Conservation (phyloP, 1,284 basidiomycete species). For the Porogramme epimiltina region DNA sequence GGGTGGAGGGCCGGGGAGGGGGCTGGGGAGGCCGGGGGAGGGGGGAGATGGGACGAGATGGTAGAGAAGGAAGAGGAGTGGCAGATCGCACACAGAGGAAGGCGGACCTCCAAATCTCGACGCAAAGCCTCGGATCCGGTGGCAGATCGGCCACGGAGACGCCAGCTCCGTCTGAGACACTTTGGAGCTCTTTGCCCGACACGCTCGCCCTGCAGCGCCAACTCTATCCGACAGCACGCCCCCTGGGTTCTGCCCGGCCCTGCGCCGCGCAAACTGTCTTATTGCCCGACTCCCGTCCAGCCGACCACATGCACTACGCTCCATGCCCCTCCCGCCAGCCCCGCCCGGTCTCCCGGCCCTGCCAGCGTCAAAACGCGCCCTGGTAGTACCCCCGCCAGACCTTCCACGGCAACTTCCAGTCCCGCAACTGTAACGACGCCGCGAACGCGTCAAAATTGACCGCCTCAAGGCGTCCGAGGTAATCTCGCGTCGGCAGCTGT, state of each 20-base stretch:
- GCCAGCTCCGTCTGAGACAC: not conserved
- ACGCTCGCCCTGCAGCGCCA: conserved; percentile 1
- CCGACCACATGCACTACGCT: not conserved
- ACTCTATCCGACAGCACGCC: not conserved
- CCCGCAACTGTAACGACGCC: conserved; percentile 66
- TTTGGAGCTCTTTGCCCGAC: conserved; percentile 9
- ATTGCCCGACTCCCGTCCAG: not conserved
- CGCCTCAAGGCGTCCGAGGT: conserved; percentile 75
- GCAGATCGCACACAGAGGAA: conserved; percentile 22
- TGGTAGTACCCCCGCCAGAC: conserved; percentile 79
- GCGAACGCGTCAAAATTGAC: conserved; percentile 86
- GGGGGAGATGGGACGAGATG: conserved; percentile 16
- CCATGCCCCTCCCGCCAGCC: conserved; percentile 4
- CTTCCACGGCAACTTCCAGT: conserved; percentile 87
- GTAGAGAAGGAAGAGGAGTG: conserved; percentile 10
- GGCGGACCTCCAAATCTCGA: conserved; percentile 47
- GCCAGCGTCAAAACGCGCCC: conserved; percentile 49
- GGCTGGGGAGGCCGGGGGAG: conserved; percentile 6
- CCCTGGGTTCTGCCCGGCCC: too few species aligned
- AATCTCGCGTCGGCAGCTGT: conserved; percentile 77
- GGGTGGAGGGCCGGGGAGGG: conserved; percentile 2
- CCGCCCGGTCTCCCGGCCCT: conserved; percentile 5
- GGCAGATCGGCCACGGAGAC: conserved; percentile 16
- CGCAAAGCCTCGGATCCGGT: conserved; percentile 23
- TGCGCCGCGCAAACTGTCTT: not conserved